These are phyloP conservation scores for Arthrobotrys iridis DNA, from an alignment of 2,329 filamentous ascomycete genomes.

Conservation along the genomic window DNA sequence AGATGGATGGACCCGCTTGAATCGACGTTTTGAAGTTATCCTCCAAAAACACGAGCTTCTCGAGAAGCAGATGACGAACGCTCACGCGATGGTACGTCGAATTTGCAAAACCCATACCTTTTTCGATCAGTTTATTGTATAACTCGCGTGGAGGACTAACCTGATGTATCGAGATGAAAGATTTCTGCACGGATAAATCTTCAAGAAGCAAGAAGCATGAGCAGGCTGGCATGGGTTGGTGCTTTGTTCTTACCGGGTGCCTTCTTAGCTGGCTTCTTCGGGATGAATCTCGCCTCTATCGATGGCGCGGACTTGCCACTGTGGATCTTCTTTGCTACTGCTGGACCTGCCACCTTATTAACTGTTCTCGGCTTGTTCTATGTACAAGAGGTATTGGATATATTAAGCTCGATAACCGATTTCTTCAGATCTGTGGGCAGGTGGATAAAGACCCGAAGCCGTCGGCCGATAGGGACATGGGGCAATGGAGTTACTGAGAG, in stretches of 20 bases:
- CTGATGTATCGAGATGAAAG: background rate
- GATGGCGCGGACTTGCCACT: background rate
- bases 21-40: constrained; percentile 4
- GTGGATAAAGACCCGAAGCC: background rate
- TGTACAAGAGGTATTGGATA: background rate
- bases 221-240: constrained; percentile 2
- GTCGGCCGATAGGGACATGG: too few species aligned
- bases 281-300: constrained; percentile 10
- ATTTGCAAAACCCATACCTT: background rate
- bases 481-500: too few species aligned
- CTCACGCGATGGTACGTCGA: constrained; percentile 2
- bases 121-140: background rate
- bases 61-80: constrained; percentile 20
- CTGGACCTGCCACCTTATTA: background rate
- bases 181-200: constrained; percentile 16
- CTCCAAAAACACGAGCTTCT: constrained; percentile 16
- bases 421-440: background rate
- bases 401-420: background rate
- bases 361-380: background rate
- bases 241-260: background rate
- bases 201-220: constrained; percentile 16
- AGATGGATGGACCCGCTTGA: constrained; percentile 8
- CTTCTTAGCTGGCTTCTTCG: constrained; percentile 6
- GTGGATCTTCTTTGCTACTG: constrained; percentile 24
- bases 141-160: background rate